Evolutionary conservation across 116 monocot species (phyloP).

Genomic region (Trichopus zeylanicus): DNA sequence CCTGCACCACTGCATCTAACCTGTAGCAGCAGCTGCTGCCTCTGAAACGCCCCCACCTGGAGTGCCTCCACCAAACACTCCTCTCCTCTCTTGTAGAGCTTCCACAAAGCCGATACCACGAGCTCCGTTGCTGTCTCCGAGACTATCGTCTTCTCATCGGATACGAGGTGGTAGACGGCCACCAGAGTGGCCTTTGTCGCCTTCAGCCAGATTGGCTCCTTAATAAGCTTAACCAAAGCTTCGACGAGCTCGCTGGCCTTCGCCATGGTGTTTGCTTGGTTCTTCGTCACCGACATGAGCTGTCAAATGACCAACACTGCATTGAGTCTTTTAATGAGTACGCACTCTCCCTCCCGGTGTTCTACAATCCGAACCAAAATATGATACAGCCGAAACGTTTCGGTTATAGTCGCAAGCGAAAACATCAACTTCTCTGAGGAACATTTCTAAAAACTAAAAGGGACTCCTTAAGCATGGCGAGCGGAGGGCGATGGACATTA

Average conservation of each 20-base stretch:
- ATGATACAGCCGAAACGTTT: too few relatives aligned
- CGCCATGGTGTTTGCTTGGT: neutral
- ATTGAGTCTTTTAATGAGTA: constrained; percentile 18
- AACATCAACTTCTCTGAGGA: too few relatives aligned
- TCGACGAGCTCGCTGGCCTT: constrained; percentile 19
- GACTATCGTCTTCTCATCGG: constrained; percentile 7
- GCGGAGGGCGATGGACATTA: too few relatives aligned
- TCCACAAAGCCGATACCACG: constrained; percentile 33
- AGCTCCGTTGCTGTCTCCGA: constrained; percentile 40
- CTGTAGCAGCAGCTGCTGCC: constrained; percentile 43
- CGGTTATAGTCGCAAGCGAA: too few relatives aligned
- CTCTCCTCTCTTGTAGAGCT: constrained; percentile 17
- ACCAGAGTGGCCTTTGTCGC: constrained; percentile 31
- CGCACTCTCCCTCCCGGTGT: too few relatives aligned
- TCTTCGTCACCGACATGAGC: constrained; percentile 12
- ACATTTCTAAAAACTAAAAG: too few relatives aligned
- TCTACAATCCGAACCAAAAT: too few relatives aligned
- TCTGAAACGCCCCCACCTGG: constrained; percentile 46
- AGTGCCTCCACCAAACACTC: constrained; percentile 19
- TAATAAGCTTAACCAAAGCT: constrained; percentile 27
- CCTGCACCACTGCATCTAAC: constrained; percentile 24
- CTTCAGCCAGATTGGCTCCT: constrained; percentile 28
- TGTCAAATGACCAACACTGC: constrained; percentile 22
- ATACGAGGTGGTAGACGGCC: constrained; percentile 15
- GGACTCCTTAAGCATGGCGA: too few relatives aligned